Evolutionary conservation across 805 yeast species (phyloP).

Genomic region (Metschnikowia arizonensis): DNA sequence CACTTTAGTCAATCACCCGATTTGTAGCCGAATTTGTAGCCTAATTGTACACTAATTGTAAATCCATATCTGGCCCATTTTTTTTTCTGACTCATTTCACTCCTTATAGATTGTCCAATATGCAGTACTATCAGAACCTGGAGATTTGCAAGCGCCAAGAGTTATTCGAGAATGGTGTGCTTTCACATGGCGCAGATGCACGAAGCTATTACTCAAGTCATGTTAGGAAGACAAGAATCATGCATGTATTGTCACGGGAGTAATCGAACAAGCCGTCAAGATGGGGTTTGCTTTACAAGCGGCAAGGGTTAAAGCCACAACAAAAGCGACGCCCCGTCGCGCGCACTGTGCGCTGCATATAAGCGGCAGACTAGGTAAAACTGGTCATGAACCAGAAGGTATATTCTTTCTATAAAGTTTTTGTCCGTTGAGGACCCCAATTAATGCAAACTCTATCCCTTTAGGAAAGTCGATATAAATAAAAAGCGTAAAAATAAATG

Average conservation of each 20-base stretch:
- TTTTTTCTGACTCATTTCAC: no score
- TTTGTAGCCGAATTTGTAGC: no score
- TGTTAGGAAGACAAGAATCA: background rate
- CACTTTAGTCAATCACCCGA: no score
- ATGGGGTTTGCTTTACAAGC: no score
- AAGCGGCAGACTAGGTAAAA: background rate
- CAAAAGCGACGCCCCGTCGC: no score
- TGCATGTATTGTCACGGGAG: background rate
- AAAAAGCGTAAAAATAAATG: conserved; percentile 17
- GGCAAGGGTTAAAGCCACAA: no score
- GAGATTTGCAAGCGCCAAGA: no score
- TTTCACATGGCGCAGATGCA: background rate
- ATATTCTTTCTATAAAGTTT: conserved; percentile 18
- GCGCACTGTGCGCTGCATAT: background rate
- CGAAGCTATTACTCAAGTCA: background rate
- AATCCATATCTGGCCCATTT: no score
- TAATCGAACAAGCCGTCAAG: background rate
- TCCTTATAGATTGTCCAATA: no score
- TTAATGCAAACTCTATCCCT: conserved; percentile 38
- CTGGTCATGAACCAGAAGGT: background rate
- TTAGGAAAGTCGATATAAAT: conserved; percentile 20
- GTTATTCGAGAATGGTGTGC: background rate
- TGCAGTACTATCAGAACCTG: no score
- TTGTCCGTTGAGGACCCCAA: conserved; percentile 52
- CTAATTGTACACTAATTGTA: no score